Base-by-base conservation (phyloP, 208 protist genomes). In the Wallacemonas sp. region DNA sequence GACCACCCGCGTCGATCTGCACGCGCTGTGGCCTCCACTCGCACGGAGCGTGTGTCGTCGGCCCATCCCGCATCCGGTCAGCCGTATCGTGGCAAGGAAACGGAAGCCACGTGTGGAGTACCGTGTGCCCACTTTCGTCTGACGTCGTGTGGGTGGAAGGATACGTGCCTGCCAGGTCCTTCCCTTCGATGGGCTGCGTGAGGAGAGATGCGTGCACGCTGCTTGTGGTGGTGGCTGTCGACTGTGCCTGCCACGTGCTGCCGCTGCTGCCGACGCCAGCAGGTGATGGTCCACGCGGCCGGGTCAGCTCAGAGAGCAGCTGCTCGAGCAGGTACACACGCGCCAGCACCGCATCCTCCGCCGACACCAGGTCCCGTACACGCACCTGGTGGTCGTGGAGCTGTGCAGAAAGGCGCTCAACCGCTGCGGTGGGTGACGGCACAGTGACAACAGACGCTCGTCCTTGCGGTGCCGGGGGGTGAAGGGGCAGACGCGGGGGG, bases 31-130 rank as follows among this genome's bases (percentile, higher is more conserved):
- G 14, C 9, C 36, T 41, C 36, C 36, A 41, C 36, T 17, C 36
- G 36, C 9, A 41, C 36, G 36, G 6, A 14, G 36, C 36, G 9
- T 14, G 36, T 41, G 36, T 6, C 6, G 36, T 6, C 14, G 9
- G 6, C 9, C 36, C 14, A 14, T 41, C 14, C 36, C 14, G 36
- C 36, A 41, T 17, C 14, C 9, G 6, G 36, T 14, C 8, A 0
- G 19, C 9, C n/a, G n/a, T 2, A 8, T 43, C 29, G n/a, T 34
- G 24, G 32, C 30, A n/a, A n/a, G n/a, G 52, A 19, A 58, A 33
- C 9, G 52, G 52, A 27, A 58, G 52, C 52, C 52, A 58, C 52
- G 52, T 58, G 26, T 58, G 52, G 6, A 58, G 29, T 17, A 21
- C 26, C 11, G 24, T 19, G 29, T 23, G 52, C 0, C 52, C 29